Evolutionary conservation across 495 filamentous ascomycete genomes (phyloP), one percentile per base, ranked within the genome.

Genomic region (Daldinia concentrica): DNA sequence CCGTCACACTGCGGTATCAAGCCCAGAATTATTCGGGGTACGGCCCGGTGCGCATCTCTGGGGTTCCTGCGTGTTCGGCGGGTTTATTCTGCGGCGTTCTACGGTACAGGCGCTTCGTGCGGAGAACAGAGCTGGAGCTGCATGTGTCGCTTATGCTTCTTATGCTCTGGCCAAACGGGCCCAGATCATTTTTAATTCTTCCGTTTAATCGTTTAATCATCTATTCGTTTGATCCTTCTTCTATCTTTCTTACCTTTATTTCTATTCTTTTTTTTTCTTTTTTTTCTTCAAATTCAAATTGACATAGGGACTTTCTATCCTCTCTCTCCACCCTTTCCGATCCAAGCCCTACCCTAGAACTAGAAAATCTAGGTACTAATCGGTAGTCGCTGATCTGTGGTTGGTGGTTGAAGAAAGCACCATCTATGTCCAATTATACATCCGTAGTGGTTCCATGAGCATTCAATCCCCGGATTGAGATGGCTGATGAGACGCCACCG

Each of bases 401-500:
- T 52, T 70, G 41, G 11, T 22, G 54, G 32, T 54, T 45, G 29
- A n/a, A 32, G 26, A 63, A 50, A 52, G 6, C 37, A 57, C 48
- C 29, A 43, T 59, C 43, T 60, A 58, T 36, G 50, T 17, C 62
- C 43, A 12, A 52, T 24, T 59, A 60, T 59, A 51, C 50, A 22
- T 34, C 56, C 12, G 14, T 24, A 54, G 24, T 14, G 15, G 15
- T 30, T 54, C 15, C 26, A 54, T 54, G 50, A 54, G 3, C 50
- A 15, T 30, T 54, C 50, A 29, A 9, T 30, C 12, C 50, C 26
- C 58, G 22, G 61, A 36, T 39, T 58, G 62, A 68, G n/a, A 77
- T 77, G 75, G 68, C 72, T 56, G 69, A 69, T 22, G 45, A 69
- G 48, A 68, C 68, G 57, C 55, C 63, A 22, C 68, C 65, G 62